Evolutionary conservation across 2,329 filamentous ascomycete species (phyloP).

Genomic region (Trichoderma sp.): DNA sequence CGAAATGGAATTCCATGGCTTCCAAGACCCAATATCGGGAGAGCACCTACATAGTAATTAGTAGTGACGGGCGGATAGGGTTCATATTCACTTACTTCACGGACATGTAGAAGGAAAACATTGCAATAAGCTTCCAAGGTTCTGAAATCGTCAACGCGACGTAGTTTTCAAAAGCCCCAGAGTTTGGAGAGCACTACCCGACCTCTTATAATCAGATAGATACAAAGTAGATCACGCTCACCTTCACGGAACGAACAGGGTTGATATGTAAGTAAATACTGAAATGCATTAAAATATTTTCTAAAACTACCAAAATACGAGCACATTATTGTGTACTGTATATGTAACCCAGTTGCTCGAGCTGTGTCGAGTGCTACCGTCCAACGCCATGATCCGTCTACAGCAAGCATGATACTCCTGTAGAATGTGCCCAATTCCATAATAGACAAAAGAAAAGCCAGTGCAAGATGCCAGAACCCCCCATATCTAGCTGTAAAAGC

Average conservation of each 20-base stretch:
- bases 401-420: neutral
- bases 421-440: constrained; percentile 5
- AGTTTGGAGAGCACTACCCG: neutral
- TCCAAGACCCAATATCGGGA: neutral
- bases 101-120: neutral
- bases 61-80: neutral
- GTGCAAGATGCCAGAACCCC: constrained; percentile 1
- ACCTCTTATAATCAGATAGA: neutral
- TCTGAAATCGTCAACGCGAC: neutral
- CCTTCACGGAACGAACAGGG: neutral
- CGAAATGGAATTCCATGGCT: neutral
- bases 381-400: constrained; percentile 15
- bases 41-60: neutral
- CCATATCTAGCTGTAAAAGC: constrained; percentile 1
- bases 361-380: neutral
- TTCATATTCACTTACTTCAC: neutral
- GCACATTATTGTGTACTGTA: neutral
- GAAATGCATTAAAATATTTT: neutral
- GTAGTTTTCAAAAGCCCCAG: neutral
- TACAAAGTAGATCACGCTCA: neutral
- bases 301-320: neutral
- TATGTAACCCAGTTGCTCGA: neutral
- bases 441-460: constrained; percentile 8
- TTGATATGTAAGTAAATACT: neutral
- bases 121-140: neutral